Percentiles rank a stretch among this genome's conserved stretches.
Evolutionary conservation across 2,329 filamentous ascomycete species (phyloP).

Genomic region (Cadophora luteo-olivacea): DNA sequence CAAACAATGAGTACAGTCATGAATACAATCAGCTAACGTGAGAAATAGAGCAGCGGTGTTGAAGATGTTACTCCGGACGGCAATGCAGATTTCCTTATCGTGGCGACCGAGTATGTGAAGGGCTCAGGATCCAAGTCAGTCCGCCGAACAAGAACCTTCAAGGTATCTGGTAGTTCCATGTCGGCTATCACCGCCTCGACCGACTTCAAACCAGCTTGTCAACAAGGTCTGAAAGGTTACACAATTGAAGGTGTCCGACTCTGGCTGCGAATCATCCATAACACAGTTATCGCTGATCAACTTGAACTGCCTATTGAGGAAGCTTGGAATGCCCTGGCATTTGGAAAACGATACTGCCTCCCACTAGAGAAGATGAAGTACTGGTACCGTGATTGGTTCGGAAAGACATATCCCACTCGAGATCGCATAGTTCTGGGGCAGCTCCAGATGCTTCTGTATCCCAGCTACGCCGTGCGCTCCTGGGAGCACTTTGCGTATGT

Average conservation of each 20-base stretch:
- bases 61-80: neutral
- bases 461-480: neutral
- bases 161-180: neutral
- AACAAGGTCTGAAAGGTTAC: neutral
- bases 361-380: neutral
- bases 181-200: neutral
- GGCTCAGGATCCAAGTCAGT: neutral
- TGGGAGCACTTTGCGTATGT: neutral
- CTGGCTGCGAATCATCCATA: constrained; percentile 10
- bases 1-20: neutral
- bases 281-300: neutral
- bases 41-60: neutral
- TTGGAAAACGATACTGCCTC: neutral
- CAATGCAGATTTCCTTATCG: neutral
- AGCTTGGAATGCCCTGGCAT: neutral
- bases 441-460: neutral
- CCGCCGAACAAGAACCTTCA: neutral
- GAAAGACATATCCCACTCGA: neutral
- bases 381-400: neutral
- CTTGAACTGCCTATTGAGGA: neutral
- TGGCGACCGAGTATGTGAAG: neutral
- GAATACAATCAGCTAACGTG: neutral
- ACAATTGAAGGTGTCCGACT: constrained; percentile 1
- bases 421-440: neutral
- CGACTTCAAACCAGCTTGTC: neutral